Percentiles rank a stretch among this genome's conserved stretches.
These are phyloP conservation scores for Microstegium vimineum DNA, from an alignment of 176 grass and related monocot genomes.

Conservation along the genomic window DNA sequence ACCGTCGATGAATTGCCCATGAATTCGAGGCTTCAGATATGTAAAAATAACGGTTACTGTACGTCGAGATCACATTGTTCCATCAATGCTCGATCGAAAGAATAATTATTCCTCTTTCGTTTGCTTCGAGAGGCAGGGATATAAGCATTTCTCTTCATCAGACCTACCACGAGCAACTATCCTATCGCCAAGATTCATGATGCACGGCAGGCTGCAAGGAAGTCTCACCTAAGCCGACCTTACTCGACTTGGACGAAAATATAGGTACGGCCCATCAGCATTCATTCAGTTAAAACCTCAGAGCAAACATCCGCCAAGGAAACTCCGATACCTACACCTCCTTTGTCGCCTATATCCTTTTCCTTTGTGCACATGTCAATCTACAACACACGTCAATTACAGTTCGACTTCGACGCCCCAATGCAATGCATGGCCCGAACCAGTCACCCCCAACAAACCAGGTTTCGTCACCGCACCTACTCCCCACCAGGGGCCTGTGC, in stretches of 20 bases:
- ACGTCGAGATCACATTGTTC: background rate
- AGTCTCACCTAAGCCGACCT: background rate
- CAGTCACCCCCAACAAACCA: background rate
- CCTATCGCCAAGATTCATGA: background rate
- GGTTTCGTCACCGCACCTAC: background rate
- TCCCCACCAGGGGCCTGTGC: background rate
- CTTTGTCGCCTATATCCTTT: slow-evolving; percentile 50
- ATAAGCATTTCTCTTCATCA: background rate
- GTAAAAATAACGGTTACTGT: background rate
- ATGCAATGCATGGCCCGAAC: slow-evolving; percentile 16
- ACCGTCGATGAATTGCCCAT: background rate
- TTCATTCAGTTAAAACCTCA: slow-evolving; percentile 25
- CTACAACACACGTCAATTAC: slow-evolving; percentile 53
- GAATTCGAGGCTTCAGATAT: background rate
- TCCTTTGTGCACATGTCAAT: slow-evolving; percentile 54
- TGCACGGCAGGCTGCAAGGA: background rate
- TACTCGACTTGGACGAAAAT: background rate
- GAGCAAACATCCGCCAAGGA: slow-evolving; percentile 23
- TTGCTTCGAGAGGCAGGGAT: background rate
- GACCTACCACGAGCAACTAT: background rate
- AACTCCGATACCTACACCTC: slow-evolving; percentile 33
- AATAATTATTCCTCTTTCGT: too few relatives aligned
- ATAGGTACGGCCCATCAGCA: slow-evolving; percentile 28
- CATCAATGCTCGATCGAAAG: background rate
- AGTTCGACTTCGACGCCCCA: background rate